These are phyloP conservation scores for Urochloa ruziziensis DNA, from an alignment of 176 grass and related monocot genomes.

Conservation along the genomic window DNA sequence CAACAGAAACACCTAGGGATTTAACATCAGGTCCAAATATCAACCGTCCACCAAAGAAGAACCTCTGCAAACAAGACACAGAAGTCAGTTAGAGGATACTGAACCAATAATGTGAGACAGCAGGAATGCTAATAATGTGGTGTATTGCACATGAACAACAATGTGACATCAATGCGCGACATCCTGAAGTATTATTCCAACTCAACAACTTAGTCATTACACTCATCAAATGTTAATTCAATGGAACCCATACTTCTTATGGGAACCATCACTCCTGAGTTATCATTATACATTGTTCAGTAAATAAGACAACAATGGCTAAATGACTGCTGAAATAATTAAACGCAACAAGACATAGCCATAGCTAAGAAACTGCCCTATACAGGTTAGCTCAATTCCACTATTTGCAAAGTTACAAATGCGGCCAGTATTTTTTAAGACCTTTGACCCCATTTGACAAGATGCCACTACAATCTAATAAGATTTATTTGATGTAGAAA, in stretches of 20 bases:
- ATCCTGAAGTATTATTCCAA: background rate
- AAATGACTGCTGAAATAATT: background rate
- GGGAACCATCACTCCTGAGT: background rate
- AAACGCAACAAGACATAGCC: background rate
- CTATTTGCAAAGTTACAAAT: background rate
- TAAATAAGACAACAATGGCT: background rate
- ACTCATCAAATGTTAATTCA: background rate
- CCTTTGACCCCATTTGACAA: background rate
- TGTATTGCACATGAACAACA: background rate
- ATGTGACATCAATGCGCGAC: background rate
- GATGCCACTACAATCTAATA: background rate
- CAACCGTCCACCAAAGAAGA: slow-evolving; percentile 66
- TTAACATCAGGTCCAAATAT: slow-evolving; percentile 91
- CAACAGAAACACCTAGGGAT: slow-evolving; percentile 60
- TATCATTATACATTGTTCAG: background rate
- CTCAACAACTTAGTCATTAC: background rate
- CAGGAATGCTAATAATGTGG: background rate
- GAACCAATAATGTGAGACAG: slow-evolving; percentile 15
- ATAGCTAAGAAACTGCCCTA: background rate
- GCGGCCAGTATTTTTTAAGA: background rate
- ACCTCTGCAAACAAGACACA: slow-evolving; percentile 57
- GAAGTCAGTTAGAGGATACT: background rate
- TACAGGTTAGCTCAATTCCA: background rate
- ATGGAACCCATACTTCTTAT: background rate
- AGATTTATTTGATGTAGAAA: background rate